These are phyloP conservation scores for Leccinum pallidistipes DNA, from an alignment of 1,284 basidiomycete genomes.

Conservation along the genomic window DNA sequence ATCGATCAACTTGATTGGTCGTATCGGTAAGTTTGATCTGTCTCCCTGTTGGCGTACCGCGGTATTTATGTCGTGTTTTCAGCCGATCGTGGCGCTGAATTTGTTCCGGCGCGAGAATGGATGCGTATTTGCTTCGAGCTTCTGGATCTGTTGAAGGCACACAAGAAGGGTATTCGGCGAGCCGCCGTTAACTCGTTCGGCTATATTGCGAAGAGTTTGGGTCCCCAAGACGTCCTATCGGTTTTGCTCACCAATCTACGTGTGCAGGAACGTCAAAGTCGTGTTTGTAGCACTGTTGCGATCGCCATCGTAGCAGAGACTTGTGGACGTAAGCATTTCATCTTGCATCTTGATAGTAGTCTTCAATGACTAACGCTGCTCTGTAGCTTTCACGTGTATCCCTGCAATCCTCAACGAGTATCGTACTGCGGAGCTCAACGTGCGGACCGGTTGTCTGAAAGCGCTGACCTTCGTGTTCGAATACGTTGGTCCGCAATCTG, in stretches of 20 bases:
- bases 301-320: slow-evolving; percentile 98
- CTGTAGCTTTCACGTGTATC: slow-evolving; percentile 92
- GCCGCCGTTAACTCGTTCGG: slow-evolving; percentile 99
- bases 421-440: slow-evolving; percentile 96
- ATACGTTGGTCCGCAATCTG: slow-evolving; percentile 99
- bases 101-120: slow-evolving; percentile 98
- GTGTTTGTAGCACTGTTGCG: slow-evolving; percentile 98
- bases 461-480: slow-evolving; percentile 98
- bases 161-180: slow-evolving; percentile 98
- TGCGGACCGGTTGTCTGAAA: slow-evolving; percentile 99
- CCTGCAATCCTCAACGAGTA: slow-evolving; percentile 99
- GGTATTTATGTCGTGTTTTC: slow-evolving; percentile 16
- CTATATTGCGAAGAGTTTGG: slow-evolving; percentile 98
- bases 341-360: slow-evolving; percentile 6
- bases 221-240: slow-evolving; percentile 97
- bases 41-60: not conserved
- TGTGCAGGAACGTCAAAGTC: slow-evolving; percentile 98
- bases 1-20: slow-evolving; percentile 98
- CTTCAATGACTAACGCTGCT: slow-evolving; percentile 20
- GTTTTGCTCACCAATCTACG: slow-evolving; percentile 96
- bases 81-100: slow-evolving; percentile 99
- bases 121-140: slow-evolving; percentile 99
- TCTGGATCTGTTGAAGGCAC: slow-evolving; percentile 95
- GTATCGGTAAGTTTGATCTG: slow-evolving; percentile 67
- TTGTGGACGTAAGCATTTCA: slow-evolving; percentile 76